A percentile compares a stretch with the other conserved stretches of the same genome.
These are phyloP conservation scores for Psilocybe subaeruginosa DNA, from an alignment of 768 basidiomycete genomes.

Conservation along the genomic window DNA sequence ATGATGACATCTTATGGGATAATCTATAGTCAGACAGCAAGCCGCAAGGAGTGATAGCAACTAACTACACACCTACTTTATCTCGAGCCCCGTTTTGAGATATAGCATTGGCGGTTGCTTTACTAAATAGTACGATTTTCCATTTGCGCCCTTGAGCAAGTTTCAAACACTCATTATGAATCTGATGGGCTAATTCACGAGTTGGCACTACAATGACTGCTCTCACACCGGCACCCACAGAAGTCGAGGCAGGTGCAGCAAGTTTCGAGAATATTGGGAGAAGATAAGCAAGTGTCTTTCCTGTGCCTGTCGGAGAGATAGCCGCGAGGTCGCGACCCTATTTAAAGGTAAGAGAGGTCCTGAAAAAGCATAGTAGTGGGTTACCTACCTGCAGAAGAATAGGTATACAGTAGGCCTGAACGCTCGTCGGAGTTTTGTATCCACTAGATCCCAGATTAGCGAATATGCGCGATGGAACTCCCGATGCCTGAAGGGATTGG, in stretches of 20 bases:
- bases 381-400: constrained; percentile 73
- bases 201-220: constrained; percentile 90
- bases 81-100: constrained; percentile 71
- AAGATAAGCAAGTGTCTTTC: constrained; percentile 94
- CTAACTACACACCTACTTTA: constrained; percentile 68
- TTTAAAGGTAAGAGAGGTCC: constrained; percentile 6
- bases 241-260: constrained; percentile 53
- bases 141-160: constrained; percentile 82
- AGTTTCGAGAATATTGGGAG: constrained; percentile 76
- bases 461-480: constrained; percentile 60
- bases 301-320: constrained; percentile 96
- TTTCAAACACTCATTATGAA: constrained; percentile 87
- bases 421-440: constrained; percentile 73
- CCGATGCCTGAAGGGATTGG: constrained; percentile 59
- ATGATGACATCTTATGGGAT: constrained; percentile 76
- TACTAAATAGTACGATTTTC: constrained; percentile 83
- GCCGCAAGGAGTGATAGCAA: not conserved
- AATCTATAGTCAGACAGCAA: not conserved
- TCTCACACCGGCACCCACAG: constrained; percentile 63
- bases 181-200: constrained; percentile 94
- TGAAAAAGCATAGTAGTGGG: not conserved
- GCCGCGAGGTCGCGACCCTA: constrained; percentile 88
- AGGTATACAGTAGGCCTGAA: constrained; percentile 81
- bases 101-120: constrained; percentile 85
- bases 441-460: constrained; percentile 64